Evolutionary conservation across 805 yeast genomes (phyloP).

Genomic region (Candida easanensis): DNA sequence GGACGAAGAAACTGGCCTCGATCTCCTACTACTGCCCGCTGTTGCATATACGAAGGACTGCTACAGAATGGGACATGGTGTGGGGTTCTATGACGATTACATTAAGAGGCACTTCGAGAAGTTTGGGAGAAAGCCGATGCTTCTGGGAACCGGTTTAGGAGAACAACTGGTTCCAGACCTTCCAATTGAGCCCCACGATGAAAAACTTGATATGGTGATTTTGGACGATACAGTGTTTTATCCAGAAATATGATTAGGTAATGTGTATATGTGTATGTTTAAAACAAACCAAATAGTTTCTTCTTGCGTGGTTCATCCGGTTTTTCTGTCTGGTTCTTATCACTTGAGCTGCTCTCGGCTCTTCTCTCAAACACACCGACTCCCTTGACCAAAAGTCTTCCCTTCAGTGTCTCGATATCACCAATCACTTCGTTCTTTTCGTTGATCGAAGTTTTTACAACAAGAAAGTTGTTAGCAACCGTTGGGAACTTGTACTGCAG

Average conservation of each 20-base stretch:
- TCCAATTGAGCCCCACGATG: constrained; percentile 66
- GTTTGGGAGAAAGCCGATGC: constrained; percentile 33
- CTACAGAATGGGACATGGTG: constrained; percentile 83
- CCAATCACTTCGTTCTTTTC: constrained; percentile 44
- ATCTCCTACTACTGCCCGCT: constrained; percentile 79
- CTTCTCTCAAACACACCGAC: constrained; percentile 40
- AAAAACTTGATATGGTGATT: constrained; percentile 52
- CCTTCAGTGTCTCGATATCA: constrained; percentile 48
- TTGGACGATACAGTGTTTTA: constrained; percentile 31
- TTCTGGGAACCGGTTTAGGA: constrained; percentile 63
- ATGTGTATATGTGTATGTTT: not conserved
- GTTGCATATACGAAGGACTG: constrained; percentile 61
- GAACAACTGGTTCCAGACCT: constrained; percentile 56
- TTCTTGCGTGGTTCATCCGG: too few relatives aligned
- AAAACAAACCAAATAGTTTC: constrained; percentile 6
- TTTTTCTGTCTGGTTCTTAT: too few relatives aligned
- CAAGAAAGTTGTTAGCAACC: constrained; percentile 71
- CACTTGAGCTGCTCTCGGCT: not conserved
- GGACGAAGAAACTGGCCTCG: constrained; percentile 44
- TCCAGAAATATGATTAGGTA: not conserved
- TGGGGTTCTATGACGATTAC: constrained; percentile 86
- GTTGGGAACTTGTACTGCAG: constrained; percentile 69
- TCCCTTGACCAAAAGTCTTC: constrained; percentile 57
- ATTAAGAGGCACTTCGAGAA: constrained; percentile 43
- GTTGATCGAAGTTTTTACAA: constrained; percentile 50